Percentiles rank a stretch among this genome's conserved stretches.
Evolutionary conservation across 2,329 filamentous ascomycete genomes (phyloP).

Genomic region (Neocucurbitaria cava): DNA sequence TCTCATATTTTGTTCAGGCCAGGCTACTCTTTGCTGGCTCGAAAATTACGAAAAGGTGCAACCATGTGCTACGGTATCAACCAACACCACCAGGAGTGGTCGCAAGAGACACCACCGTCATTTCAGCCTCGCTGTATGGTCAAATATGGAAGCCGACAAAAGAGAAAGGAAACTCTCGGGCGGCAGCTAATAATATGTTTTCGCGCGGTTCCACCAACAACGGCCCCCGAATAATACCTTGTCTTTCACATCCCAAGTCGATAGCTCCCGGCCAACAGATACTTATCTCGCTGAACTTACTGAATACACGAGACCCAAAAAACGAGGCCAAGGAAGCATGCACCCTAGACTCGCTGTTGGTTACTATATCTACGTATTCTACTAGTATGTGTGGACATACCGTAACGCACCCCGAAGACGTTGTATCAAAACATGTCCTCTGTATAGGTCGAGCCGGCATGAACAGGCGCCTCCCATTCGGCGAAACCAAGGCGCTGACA

Average conservation of each 20-base stretch:
- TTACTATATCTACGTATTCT: constrained; percentile 43
- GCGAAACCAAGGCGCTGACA: constrained; percentile 26
- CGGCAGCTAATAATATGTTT: constrained; percentile 30
- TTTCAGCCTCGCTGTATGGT: constrained; percentile 33
- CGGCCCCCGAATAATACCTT: constrained; percentile 39
- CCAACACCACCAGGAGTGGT: constrained; percentile 22
- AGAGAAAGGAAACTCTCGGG: constrained; percentile 18
- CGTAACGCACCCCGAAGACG: constrained; percentile 36
- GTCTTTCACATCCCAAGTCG: constrained; percentile 34
- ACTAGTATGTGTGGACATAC: constrained; percentile 38
- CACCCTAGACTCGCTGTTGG: constrained; percentile 34
- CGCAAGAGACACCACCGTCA: constrained; percentile 24
- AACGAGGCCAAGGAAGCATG: constrained; percentile 30
- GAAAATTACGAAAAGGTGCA: constrained; percentile 23
- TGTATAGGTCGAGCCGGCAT: constrained; percentile 39
- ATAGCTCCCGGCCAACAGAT: constrained; percentile 44
- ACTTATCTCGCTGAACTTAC: constrained; percentile 34
- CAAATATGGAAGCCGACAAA: constrained; percentile 37
- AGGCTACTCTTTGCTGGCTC: constrained; percentile 24
- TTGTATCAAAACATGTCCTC: constrained; percentile 37
- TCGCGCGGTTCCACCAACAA: constrained; percentile 21
- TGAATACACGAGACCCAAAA: constrained; percentile 26
- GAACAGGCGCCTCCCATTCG: constrained; percentile 29
- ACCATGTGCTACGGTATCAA: constrained; percentile 35
- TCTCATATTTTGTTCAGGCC: constrained; percentile 42